Conservation (phyloP, 2,329 filamentous ascomycete species). For the Aureobasidium melanogenum region DNA sequence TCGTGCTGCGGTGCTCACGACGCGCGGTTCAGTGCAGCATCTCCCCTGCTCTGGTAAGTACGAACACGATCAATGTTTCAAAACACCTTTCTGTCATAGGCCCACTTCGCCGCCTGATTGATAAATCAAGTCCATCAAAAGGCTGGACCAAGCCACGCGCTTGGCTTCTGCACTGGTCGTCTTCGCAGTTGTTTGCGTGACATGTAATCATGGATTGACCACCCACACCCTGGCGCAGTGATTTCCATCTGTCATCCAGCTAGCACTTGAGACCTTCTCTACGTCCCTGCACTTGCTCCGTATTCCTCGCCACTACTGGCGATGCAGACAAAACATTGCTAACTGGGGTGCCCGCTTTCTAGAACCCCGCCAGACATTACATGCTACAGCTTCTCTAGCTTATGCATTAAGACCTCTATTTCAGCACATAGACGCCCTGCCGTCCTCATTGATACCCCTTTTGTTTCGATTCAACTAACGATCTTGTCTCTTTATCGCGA, state of each 20-base stretch:
- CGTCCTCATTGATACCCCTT: conserved; percentile 7
- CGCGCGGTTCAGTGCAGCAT: background rate
- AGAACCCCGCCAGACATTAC: background rate
- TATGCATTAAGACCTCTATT: conserved; percentile 1
- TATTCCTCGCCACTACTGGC: background rate
- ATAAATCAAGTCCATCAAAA: background rate
- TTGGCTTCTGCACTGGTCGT: background rate
- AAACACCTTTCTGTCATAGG: background rate
- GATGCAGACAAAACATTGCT: background rate
- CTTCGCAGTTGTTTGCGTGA: conserved; percentile 2
- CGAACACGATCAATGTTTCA: background rate
- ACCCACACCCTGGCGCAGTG: background rate
- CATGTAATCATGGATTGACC: background rate
- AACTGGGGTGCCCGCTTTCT: background rate
- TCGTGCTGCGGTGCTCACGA: background rate
- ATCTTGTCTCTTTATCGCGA: background rate
- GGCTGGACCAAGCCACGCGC: conserved; percentile 7
- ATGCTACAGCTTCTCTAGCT: background rate
- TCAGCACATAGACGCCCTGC: conserved; percentile 13
- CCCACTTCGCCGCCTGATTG: background rate
- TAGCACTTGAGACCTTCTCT: background rate
- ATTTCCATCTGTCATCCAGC: background rate
- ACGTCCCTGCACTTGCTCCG: background rate
- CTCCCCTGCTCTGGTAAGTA: conserved; percentile 1
- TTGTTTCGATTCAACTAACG: background rate